A percentile compares a stretch with the other conserved stretches of the same genome.
Conservation (phyloP, 1,284 basidiomycete genomes). For the Rhizoctonia solani region DNA sequence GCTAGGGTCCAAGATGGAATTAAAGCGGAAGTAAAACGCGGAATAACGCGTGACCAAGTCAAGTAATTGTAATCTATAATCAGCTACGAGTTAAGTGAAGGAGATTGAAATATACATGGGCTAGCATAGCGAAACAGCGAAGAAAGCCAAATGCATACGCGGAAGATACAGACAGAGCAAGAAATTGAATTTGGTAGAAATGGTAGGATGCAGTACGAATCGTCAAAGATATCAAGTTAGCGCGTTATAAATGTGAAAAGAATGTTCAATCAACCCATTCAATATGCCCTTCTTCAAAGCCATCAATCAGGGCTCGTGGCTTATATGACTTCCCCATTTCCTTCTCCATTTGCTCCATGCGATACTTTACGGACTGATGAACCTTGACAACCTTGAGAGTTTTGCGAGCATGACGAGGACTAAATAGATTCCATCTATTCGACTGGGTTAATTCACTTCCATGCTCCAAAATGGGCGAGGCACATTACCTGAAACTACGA, state of each 20-base stretch:
- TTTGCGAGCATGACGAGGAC: conserved; percentile 21
- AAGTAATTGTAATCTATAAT: too few relatives aligned
- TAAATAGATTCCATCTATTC: conserved; percentile 20
- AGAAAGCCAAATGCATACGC: not conserved
- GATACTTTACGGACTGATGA: conserved; percentile 15
- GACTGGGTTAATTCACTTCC: not conserved
- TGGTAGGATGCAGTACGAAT: too few relatives aligned
- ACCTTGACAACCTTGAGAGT: conserved; percentile 15
- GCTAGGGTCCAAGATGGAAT: too few relatives aligned
- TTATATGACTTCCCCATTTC: not conserved
- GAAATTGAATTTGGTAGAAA: too few relatives aligned
- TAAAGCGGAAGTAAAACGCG: too few relatives aligned
- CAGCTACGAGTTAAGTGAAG: too few relatives aligned
- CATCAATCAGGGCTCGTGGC: conserved; percentile 1
- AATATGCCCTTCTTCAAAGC: too few relatives aligned
- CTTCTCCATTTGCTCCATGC: not conserved
- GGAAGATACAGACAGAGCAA: not conserved
- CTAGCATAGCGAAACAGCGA: too few relatives aligned
- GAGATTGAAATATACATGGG: too few relatives aligned
- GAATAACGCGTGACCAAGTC: too few relatives aligned
- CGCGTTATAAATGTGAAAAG: not conserved
- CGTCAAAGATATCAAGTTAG: too few relatives aligned
- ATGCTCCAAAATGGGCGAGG: not conserved
- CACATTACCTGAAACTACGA: conserved; percentile 11
- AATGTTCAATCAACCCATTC: conserved; percentile 15